phyloP scores from a whole-genome alignment of 345 rosid genomes.

The Bretschneidera sinensis region DNA sequence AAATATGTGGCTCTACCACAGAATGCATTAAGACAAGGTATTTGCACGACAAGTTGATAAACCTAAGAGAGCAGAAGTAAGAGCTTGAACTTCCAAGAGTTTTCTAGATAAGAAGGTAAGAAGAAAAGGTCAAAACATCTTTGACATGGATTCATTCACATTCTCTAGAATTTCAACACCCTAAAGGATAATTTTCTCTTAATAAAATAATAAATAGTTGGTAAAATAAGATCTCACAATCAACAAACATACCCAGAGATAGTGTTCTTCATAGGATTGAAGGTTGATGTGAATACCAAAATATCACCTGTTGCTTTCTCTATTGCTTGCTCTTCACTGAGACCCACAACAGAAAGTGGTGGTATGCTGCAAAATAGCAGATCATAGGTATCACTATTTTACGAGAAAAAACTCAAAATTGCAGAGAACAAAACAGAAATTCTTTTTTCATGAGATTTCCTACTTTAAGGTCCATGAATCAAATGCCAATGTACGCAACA shows the following conservation, averaged over 20 bases:
- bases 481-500: too few relatives aligned
- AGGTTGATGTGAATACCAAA: constrained; percentile 81
- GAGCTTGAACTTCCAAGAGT: neutral
- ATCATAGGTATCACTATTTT: neutral
- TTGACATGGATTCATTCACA: neutral
- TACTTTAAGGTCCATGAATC: too few relatives aligned
- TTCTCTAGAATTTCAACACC: neutral
- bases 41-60: too few relatives aligned
- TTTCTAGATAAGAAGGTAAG: constrained; percentile 4
- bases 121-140: neutral
- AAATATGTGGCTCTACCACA: too few relatives aligned
- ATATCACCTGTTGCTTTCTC: constrained; percentile 78
- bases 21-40: too few relatives aligned
- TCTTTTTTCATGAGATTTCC: too few relatives aligned
- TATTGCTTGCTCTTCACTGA: constrained; percentile 87
- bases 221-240: constrained; percentile 12
- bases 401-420: neutral
- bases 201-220: neutral
- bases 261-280: constrained; percentile 96
- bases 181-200: neutral
- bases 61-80: too few relatives aligned
- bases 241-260: constrained; percentile 71
- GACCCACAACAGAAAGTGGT: constrained; percentile 92
- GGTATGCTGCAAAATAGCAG: constrained; percentile 71
- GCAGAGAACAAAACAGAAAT: too few relatives aligned